A percentile compares a stretch with the other conserved stretches of the same genome.
These are phyloP conservation scores for Populus hybrid DNA, from an alignment of 441 rosid species.

Conservation along the genomic window DNA sequence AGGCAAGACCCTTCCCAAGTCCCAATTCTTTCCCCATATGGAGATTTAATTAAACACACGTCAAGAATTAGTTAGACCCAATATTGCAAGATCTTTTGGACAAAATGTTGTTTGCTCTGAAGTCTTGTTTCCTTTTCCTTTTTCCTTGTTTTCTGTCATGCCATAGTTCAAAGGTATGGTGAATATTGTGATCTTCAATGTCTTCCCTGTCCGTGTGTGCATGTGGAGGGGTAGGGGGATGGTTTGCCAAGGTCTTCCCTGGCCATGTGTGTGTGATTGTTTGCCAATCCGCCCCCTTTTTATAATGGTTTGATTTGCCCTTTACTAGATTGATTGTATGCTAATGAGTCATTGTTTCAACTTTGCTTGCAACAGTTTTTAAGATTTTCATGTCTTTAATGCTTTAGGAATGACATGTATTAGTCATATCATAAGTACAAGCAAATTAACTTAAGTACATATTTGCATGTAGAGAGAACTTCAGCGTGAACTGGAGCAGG, in stretches of 20 bases:
- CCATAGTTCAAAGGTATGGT: not conserved
- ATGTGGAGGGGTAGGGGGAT: not conserved
- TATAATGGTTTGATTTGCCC: not conserved
- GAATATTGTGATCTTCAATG: not conserved
- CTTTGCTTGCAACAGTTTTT: not conserved
- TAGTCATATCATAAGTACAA: not conserved
- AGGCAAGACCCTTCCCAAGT: constrained; percentile 38
- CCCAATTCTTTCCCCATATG: not conserved
- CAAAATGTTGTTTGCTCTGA: not conserved
- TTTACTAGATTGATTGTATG: not conserved
- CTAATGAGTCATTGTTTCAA: not conserved
- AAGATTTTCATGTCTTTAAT: not conserved
- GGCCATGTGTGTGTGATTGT: not conserved
- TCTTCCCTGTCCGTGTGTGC: not conserved
- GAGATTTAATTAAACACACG: not conserved
- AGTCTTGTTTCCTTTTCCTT: not conserved
- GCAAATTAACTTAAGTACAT: too few species aligned
- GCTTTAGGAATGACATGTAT: not conserved
- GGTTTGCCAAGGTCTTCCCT: not conserved
- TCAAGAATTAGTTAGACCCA: not conserved
- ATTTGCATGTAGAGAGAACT: constrained; percentile 64
- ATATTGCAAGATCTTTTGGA: not conserved
- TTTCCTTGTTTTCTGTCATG: not conserved
- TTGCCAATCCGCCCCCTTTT: not conserved
- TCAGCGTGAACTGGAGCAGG: constrained; percentile 84